These are phyloP conservation scores for Sutorius australiensis DNA, from an alignment of 768 basidiomycete species.

Conservation along the genomic window DNA sequence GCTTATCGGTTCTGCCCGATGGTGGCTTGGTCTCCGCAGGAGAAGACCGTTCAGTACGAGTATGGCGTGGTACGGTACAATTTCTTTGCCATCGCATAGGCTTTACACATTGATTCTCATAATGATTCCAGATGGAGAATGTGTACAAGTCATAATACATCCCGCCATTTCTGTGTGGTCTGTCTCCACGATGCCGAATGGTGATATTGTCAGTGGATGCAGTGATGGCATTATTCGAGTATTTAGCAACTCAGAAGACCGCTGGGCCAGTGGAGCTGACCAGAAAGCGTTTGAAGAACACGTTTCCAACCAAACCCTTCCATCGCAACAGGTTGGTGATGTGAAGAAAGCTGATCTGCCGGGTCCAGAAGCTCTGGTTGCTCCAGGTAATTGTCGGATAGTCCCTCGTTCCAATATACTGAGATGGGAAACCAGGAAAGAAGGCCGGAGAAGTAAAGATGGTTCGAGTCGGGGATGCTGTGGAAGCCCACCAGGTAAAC, in stretches of 20 bases:
- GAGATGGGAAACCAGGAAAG: constrained; percentile 51
- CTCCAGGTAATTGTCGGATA: constrained; percentile 50
- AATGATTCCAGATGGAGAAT: constrained; percentile 67
- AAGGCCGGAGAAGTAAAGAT: constrained; percentile 93
- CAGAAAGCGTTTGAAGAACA: constrained; percentile 68
- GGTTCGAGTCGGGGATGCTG: constrained; percentile 72
- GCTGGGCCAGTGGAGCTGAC: constrained; percentile 66
- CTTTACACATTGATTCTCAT: not conserved
- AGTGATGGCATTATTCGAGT: constrained; percentile 87
- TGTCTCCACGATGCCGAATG: constrained; percentile 81
- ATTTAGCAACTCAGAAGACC: constrained; percentile 70
- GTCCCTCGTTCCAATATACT: not conserved
- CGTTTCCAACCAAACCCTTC: constrained; percentile 74
- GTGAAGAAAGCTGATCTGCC: constrained; percentile 90
- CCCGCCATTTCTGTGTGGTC: constrained; percentile 98
- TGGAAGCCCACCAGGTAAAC: constrained; percentile 87
- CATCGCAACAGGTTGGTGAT: constrained; percentile 86
- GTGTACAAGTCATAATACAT: constrained; percentile 83
- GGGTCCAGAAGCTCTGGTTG: constrained; percentile 71
- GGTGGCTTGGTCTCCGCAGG: constrained; percentile 88
- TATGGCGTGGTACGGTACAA: constrained; percentile 73
- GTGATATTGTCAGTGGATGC: constrained; percentile 88
- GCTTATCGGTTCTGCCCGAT: constrained; percentile 73
- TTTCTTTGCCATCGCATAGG: constrained; percentile 2
- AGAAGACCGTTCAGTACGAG: constrained; percentile 88